Conservation (phyloP, 768 basidiomycete species). For the Amanita jacksonii region DNA sequence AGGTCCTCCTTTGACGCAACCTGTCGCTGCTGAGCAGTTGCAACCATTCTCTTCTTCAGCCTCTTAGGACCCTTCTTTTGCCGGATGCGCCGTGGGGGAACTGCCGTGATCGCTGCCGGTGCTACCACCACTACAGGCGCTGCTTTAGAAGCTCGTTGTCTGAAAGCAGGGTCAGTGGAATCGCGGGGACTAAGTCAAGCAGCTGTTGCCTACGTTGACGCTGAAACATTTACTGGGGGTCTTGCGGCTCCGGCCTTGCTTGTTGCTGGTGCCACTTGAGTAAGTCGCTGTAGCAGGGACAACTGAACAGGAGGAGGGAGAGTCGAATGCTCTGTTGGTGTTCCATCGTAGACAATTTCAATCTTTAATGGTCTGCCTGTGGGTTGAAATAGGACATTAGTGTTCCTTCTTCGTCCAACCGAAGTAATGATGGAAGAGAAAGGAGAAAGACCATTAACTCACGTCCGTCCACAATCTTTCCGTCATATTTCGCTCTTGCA, state of each 20-base stretch:
- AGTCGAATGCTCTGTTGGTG: constrained; percentile 16
- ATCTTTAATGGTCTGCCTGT: constrained; percentile 60
- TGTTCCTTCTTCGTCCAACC: too few species aligned
- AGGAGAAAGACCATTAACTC: constrained; percentile 16
- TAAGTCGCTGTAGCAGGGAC: constrained; percentile 23
- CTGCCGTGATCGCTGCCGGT: too few species aligned
- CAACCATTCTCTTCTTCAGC: constrained; percentile 39
- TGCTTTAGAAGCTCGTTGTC: not conserved
- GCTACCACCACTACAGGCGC: constrained; percentile 10
- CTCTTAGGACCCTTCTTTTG: constrained; percentile 69
- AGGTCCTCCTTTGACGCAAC: constrained; percentile 44
- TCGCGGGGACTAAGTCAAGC: not conserved
- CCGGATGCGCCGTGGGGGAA: constrained; percentile 32
- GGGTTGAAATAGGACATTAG: not conserved
- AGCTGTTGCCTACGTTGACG: not conserved
- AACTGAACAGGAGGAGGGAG: constrained; percentile 11
- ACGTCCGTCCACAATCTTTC: constrained; percentile 66
- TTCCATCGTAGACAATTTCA: constrained; percentile 41
- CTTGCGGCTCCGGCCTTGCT: constrained; percentile 9
- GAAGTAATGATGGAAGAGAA: not conserved
- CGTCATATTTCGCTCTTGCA: constrained; percentile 63
- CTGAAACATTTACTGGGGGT: constrained; percentile 5
- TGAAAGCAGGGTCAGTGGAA: constrained; percentile 1
- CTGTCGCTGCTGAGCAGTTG: not conserved
- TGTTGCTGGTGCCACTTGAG: constrained; percentile 9